phyloP scores from a whole-genome alignment of 805 yeast species.

The Sugiyamaella valdiviana region DNA sequence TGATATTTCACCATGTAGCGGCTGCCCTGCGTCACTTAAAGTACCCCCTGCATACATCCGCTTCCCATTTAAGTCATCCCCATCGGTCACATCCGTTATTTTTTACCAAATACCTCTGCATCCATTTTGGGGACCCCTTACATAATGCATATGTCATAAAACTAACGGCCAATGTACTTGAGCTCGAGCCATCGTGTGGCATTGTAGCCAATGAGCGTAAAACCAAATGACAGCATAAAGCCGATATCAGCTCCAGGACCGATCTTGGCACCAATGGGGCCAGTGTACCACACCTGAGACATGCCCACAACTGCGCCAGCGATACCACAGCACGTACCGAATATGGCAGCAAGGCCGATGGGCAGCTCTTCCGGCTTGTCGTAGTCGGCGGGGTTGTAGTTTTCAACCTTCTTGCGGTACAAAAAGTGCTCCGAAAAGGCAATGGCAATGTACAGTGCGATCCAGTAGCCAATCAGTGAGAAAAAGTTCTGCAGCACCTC shows the following conservation, averaged over 20 bases:
- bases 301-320: slow-evolving; percentile 86
- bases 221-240: slow-evolving; percentile 65
- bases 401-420: slow-evolving; percentile 55
- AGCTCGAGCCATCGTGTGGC: slow-evolving; percentile 56
- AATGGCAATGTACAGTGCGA: slow-evolving; percentile 76
- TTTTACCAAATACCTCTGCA: background rate
- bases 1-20: background rate
- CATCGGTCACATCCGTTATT: background rate
- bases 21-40: background rate
- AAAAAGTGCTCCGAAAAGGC: slow-evolving; percentile 73
- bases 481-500: slow-evolving; percentile 76
- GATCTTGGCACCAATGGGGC: slow-evolving; percentile 56
- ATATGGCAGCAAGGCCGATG: slow-evolving; percentile 70
- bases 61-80: background rate
- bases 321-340: slow-evolving; percentile 75
- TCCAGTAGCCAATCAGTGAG: slow-evolving; percentile 87
- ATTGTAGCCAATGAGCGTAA: slow-evolving; percentile 58
- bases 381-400: slow-evolving; percentile 60
- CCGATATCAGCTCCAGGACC: slow-evolving; percentile 86
- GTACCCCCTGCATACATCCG: background rate
- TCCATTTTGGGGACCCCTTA: background rate
- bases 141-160: background rate
- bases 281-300: slow-evolving; percentile 78
- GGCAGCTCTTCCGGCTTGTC: slow-evolving; percentile 55
- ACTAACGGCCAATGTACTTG: slow-evolving; percentile 45